Conservation (phyloP, 2,329 filamentous ascomycete species). For the Fusarium citri region DNA sequence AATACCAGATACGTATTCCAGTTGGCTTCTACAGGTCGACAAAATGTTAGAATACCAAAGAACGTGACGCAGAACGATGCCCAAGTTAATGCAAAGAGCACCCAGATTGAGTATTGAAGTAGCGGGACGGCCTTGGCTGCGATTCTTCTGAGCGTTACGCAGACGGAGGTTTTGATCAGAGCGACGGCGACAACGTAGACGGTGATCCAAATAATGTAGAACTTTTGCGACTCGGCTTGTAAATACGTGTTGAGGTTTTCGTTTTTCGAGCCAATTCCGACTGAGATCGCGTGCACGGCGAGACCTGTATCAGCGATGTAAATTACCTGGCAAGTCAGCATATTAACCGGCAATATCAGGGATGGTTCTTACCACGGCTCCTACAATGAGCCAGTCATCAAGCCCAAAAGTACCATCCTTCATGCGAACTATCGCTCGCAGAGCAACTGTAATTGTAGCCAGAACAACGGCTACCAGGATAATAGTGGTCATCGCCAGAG, state of each 20-base stretch:
- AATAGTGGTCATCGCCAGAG: neutral
- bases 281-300: neutral
- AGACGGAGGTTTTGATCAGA: constrained; percentile 6
- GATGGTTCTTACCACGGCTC: neutral
- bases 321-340: neutral
- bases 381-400: neutral
- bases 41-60: constrained; percentile 6
- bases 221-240: constrained; percentile 4
- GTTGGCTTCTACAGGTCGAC: neutral
- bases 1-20: neutral
- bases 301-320: neutral
- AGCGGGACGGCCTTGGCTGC: neutral
- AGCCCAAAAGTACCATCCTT: neutral
- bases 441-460: neutral
- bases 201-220: constrained; percentile 10
- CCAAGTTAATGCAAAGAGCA: constrained; percentile 1
- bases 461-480: neutral
- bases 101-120: constrained; percentile 1
- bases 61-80: constrained; percentile 9
- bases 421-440: neutral
- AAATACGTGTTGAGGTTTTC: neutral
- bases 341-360: too few species aligned
- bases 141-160: constrained; percentile 5
- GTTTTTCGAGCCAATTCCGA: neutral
- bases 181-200: constrained; percentile 12